Percentiles rank a stretch among this genome's conserved stretches.
These are phyloP conservation scores for Dryadomyces quercivorus DNA, from an alignment of 2,329 filamentous ascomycete genomes.

Conservation along the genomic window DNA sequence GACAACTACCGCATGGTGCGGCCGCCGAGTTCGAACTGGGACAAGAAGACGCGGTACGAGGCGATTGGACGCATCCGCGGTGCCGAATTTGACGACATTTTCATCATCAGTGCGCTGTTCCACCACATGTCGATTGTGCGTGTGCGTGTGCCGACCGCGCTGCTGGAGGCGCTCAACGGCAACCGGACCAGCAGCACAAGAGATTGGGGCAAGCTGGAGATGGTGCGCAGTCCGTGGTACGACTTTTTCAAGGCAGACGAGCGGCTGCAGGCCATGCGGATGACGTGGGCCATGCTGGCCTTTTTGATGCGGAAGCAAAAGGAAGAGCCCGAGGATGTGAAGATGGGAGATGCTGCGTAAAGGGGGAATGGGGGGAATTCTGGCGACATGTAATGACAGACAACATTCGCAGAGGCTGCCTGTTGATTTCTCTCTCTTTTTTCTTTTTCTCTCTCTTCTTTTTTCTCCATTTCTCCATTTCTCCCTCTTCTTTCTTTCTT, in stretches of 20 bases:
- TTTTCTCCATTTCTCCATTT: background rate
- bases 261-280: conserved; percentile 41
- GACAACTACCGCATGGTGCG: conserved; percentile 52
- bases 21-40: conserved; percentile 46
- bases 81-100: conserved; percentile 45
- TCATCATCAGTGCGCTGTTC: conserved; percentile 47
- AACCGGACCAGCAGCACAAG: conserved; percentile 18
- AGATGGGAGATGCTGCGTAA: background rate
- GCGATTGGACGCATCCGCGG: conserved; percentile 40
- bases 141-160: conserved; percentile 40
- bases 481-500: background rate
- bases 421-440: background rate
- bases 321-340: background rate
- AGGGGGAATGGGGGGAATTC: background rate
- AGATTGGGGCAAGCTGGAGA: conserved; percentile 39
- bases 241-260: conserved; percentile 45
- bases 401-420: background rate
- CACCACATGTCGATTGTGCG: conserved; percentile 49
- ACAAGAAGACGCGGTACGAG: conserved; percentile 44
- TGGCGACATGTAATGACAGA: background rate
- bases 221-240: conserved; percentile 49
- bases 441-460: background rate
- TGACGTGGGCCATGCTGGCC: conserved; percentile 47
- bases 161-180: conserved; percentile 42
- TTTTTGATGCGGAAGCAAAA: conserved; percentile 42